Evolutionary conservation across 1,139 yeast species (phyloP), one percentile per base, ranked within the genome.

Genomic region (Yamadazyma triangularis): DNA sequence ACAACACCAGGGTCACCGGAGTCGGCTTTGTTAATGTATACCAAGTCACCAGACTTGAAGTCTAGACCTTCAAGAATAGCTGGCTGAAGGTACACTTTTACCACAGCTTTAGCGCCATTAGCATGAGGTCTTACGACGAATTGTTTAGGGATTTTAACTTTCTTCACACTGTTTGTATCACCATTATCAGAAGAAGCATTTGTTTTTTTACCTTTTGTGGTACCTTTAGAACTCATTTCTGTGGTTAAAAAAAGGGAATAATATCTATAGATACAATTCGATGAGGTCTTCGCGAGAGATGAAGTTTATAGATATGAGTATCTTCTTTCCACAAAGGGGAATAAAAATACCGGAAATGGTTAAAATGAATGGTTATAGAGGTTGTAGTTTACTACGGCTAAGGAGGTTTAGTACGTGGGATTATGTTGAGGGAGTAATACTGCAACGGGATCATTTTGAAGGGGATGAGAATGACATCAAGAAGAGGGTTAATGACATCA

Each of bases 91-190:
- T 59, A 67, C 0, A 73, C 70, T 36, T 70, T 72, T 15, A 70
- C 53, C 14, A 53, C 46, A 12, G 63, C 45, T 31, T 63, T 63
- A n/a, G n/a, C n/a, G 4, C 44, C 36, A 8, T 39, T 39, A 2
- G 30, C 13, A 0, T 56, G 41, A 1, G 94, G 91, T 36, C 94
- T 63, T 2, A 77, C 72, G 11, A 84, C 78, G 47, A 64, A 75
- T 13, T 59, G 50, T 30, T 64, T 63, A 3, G 78, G 77, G 1
- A 64, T 27, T 44, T 73, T 73, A 18, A 65, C 32, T 44, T 72
- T 74, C 40, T 67, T 70, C 3, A 50, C 38, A n/a, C 59, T 32
- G 1, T 42, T 34, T 1, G 41, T 48, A 0, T 52, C 35, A 9
- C 39, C 26, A 3, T 38, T 42, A 4, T 55, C 34, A 3, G 57